Evolutionary conservation across 768 basidiomycete species (phyloP).

Genomic region (Chlorophyllum brunneum): DNA sequence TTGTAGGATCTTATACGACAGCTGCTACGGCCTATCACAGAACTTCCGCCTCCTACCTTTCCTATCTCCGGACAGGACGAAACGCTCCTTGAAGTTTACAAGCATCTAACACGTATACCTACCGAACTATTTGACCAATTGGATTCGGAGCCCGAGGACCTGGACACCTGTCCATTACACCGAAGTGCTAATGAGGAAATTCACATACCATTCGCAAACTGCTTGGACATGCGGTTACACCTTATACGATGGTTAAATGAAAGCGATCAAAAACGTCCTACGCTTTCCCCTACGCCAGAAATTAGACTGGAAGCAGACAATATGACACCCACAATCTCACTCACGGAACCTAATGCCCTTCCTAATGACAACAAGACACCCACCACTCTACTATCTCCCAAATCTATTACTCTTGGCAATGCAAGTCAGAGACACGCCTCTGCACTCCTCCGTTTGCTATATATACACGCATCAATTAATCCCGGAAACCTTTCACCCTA

Average conservation of each 20-base stretch:
- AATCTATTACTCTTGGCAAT: constrained; percentile 37
- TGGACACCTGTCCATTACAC: constrained; percentile 46
- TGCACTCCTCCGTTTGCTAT: constrained; percentile 65
- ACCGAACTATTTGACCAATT: constrained; percentile 44
- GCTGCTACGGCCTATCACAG: constrained; percentile 51
- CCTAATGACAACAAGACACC: constrained; percentile 20
- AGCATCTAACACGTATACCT: constrained; percentile 56
- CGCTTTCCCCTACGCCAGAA: constrained; percentile 31
- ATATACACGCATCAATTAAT: constrained; percentile 67
- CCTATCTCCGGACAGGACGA: constrained; percentile 40
- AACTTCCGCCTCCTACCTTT: constrained; percentile 36
- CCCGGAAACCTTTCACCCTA: constrained; percentile 68
- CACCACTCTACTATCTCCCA: constrained; percentile 45
- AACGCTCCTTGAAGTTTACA: constrained; percentile 43
- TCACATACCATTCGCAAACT: constrained; percentile 44
- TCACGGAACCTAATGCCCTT: constrained; percentile 32
- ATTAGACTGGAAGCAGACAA: constrained; percentile 31
- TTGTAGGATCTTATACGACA: constrained; percentile 65
- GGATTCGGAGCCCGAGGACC: constrained; percentile 47
- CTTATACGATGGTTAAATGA: constrained; percentile 32
- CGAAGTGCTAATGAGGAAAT: constrained; percentile 40
- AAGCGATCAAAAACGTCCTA: constrained; percentile 30
- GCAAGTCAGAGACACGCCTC: constrained; percentile 60
- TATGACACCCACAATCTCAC: constrained; percentile 30
- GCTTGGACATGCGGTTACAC: constrained; percentile 51